A percentile compares a stretch with the other conserved stretches of the same genome.
These are phyloP conservation scores for Umbilicaria muhlenbergii DNA, from an alignment of 495 filamentous ascomycete species.

Conservation along the genomic window DNA sequence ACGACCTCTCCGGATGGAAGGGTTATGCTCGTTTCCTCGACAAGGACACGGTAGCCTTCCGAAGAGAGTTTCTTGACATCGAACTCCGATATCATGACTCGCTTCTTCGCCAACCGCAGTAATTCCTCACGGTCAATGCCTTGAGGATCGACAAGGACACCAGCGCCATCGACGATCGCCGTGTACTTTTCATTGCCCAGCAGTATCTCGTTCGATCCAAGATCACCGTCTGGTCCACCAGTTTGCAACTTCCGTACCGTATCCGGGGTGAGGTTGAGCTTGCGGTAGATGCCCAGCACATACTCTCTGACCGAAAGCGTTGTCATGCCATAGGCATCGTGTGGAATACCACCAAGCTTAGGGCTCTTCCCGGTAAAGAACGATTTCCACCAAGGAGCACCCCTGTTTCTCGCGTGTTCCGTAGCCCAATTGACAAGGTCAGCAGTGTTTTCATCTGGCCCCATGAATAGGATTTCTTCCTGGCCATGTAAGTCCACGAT, in stretches of 20 bases:
- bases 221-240: slow-evolving; percentile 89
- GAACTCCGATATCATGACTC: slow-evolving; percentile 80
- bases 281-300: slow-evolving; percentile 90
- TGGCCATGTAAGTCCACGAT: slow-evolving; percentile 90
- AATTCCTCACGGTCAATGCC: slow-evolving; percentile 78
- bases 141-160: slow-evolving; percentile 84
- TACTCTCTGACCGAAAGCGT: slow-evolving; percentile 93
- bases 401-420: slow-evolving; percentile 73
- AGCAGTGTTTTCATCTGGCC: slow-evolving; percentile 96
- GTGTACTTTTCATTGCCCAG: slow-evolving; percentile 90
- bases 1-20: slow-evolving; percentile 77
- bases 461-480: slow-evolving; percentile 95
- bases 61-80: slow-evolving; percentile 72
- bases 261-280: slow-evolving; percentile 72
- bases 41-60: slow-evolving; percentile 80
- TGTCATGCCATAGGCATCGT: slow-evolving; percentile 95
- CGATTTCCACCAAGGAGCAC: slow-evolving; percentile 98
- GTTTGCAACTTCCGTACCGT: slow-evolving; percentile 88
- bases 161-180: slow-evolving; percentile 84
- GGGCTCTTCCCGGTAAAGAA: slow-evolving; percentile 99
- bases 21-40: slow-evolving; percentile 75
- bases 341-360: slow-evolving; percentile 87
- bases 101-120: slow-evolving; percentile 65
- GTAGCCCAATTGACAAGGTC: slow-evolving; percentile 97
- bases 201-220: slow-evolving; percentile 95